Base-by-base conservation (phyloP, 2,329 filamentous ascomycete genomes). In the Coniosporium tulheliwenetii region DNA sequence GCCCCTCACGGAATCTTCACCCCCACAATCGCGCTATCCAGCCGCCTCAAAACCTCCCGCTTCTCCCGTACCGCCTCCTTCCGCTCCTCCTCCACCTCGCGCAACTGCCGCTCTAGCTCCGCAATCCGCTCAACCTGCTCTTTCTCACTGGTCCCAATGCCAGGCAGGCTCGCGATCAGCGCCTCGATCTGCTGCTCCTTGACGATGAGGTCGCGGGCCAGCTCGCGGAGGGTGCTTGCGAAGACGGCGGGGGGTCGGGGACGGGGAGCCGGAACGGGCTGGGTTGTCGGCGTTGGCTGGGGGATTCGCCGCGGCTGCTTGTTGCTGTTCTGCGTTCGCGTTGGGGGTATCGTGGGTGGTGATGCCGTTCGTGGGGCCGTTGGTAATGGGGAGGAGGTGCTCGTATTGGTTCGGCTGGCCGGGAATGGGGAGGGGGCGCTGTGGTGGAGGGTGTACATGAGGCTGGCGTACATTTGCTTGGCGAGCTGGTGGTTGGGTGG, bases 121-220 rank as follows among this genome's bases (percentile, higher is more conserved):
- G 54, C 50, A 54, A 70, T 66, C 39, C 73, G 71, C 47, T 71
- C 68, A 54, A 82, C 72, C 59, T 93, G 85, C 52, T 86, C 80
- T 46, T 73, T 68, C 56, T 89, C 81, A 52, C 80, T 89, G 46
- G 79, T 83, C 36, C 85, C 80, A 15, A 91, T 65, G 0, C 85
- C 85, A 0, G 85, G 85, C 2, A 93, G 67, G 15, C 71, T 74
- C 12, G 77, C 80, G 43, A 89, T 82, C 38, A 91, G 64, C 36
- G 75, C 68, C 57, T 91, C 84, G 45, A 91, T 85, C 62, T 89
- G 81, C 62, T 87, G 82, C 51, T 86, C 80, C 53, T 87, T 85
- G 43, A 82, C 58, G 43, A 89, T 78, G 19, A 91, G 66, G 55
- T 89, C 84, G 45, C 75, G 73, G 32, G 82, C 81, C 40, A 91